A percentile compares a stretch with the other conserved stretches of the same genome.
phyloP scores from a whole-genome alignment of 1,284 basidiomycete genomes.

The Gymnopus androsaceus region DNA sequence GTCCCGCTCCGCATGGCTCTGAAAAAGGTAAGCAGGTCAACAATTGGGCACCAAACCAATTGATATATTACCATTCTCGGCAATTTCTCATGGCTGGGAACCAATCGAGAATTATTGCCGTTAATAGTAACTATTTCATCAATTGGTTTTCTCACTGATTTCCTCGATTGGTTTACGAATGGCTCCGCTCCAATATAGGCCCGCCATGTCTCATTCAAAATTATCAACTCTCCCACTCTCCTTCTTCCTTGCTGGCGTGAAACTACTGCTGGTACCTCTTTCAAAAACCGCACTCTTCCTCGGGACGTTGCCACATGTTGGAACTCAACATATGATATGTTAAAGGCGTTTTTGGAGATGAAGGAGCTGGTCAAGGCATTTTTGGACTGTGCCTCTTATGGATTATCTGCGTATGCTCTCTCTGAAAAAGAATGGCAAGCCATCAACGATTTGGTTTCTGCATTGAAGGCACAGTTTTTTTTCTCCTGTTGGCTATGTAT shows the following conservation, averaged over 20 bases:
- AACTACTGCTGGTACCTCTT: constrained; percentile 18
- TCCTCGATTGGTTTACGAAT: too few relatives aligned
- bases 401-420: constrained; percentile 16
- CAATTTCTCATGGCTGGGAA: too few relatives aligned
- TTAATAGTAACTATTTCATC: too few relatives aligned
- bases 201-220: constrained; percentile 26
- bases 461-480: constrained; percentile 20
- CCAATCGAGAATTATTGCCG: too few relatives aligned
- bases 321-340: constrained; percentile 24
- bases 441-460: constrained; percentile 10
- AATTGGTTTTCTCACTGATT: too few relatives aligned
- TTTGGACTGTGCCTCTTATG: constrained; percentile 10
- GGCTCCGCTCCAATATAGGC: too few relatives aligned
- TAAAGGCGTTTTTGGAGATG: constrained; percentile 19
- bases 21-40: neutral
- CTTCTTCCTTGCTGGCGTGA: constrained; percentile 32
- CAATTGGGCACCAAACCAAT: too few relatives aligned
- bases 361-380: constrained; percentile 14
- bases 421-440: constrained; percentile 20
- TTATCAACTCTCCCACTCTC: constrained; percentile 33
- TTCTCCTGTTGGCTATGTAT: neutral
- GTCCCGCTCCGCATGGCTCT: neutral
- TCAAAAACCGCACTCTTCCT: constrained; percentile 19
- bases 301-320: constrained; percentile 22
- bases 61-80: too few relatives aligned